phyloP scores from a whole-genome alignment of 768 basidiomycete genomes.

The Suillus lakei region DNA sequence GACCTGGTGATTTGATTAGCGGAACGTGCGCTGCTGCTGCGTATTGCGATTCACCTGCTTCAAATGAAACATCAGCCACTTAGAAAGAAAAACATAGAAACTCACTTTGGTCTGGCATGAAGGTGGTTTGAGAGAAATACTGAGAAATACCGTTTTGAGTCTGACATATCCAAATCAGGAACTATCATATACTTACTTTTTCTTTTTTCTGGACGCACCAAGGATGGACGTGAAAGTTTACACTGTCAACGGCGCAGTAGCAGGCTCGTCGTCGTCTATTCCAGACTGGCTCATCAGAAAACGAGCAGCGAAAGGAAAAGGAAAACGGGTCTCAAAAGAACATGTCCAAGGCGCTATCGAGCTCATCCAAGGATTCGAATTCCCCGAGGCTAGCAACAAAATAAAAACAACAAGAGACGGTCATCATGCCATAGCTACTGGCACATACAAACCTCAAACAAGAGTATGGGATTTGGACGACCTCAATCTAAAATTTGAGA shows the following conservation, averaged over 20 bases:
- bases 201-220: neutral
- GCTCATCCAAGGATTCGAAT: conserved; percentile 95
- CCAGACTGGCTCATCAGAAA: conserved; percentile 91
- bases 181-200: neutral
- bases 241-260: conserved; percentile 92
- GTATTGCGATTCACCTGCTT: conserved; percentile 64
- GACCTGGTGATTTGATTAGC: conserved; percentile 89
- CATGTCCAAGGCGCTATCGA: conserved; percentile 86
- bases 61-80: neutral
- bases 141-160: neutral
- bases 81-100: neutral
- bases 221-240: conserved; percentile 74
- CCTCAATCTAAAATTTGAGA: conserved; percentile 91
- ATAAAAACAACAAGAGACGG: conserved; percentile 93
- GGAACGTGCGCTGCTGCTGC: conserved; percentile 76
- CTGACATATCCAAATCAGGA: neutral
- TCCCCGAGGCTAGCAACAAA: conserved; percentile 93
- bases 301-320: conserved; percentile 61
- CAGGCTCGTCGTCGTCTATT: conserved; percentile 88
- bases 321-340: conserved; percentile 70
- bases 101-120: neutral
- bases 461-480: conserved; percentile 95
- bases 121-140: neutral
- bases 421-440: conserved; percentile 90
- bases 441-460: conserved; percentile 97